phyloP scores from a whole-genome alignment of 768 basidiomycete genomes.

The Agaricus sinodeliciosus region DNA sequence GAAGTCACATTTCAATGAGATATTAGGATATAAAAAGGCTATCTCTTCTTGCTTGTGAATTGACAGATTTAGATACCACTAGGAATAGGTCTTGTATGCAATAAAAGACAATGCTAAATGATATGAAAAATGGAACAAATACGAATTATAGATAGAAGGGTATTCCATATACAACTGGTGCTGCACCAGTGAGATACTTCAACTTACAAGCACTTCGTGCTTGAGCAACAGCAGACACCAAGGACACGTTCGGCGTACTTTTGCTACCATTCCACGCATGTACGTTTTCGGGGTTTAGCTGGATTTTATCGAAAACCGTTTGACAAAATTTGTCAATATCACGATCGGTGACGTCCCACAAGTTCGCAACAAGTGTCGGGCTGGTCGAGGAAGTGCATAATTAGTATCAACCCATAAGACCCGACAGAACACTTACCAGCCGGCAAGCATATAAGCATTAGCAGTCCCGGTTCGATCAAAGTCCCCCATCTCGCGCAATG shows the following conservation, averaged over 20 bases:
- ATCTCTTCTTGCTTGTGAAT: too few species aligned
- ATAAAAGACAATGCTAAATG: too few species aligned
- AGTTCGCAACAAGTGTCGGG: constrained; percentile 87
- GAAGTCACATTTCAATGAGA: too few species aligned
- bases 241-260: constrained; percentile 23
- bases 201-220: constrained; percentile 82
- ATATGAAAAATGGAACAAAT: too few species aligned
- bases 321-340: constrained; percentile 94
- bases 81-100: too few species aligned
- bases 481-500: constrained; percentile 85
- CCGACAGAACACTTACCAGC: constrained; percentile 62
- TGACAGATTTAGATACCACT: too few species aligned
- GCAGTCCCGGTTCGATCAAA: constrained; percentile 92
- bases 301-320: constrained; percentile 70
- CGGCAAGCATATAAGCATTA: constrained; percentile 93
- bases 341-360: constrained; percentile 98
- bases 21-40: too few species aligned
- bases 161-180: constrained; percentile 92
- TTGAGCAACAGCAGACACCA: constrained; percentile 73
- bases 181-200: constrained; percentile 90
- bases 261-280: background rate
- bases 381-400: constrained; percentile 29
- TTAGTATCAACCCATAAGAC: background rate
- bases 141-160: constrained; percentile 66
- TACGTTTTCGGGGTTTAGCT: constrained; percentile 28